A percentile compares a stretch with the other conserved stretches of the same genome.
phyloP scores from a whole-genome alignment of 148 eudicot genomes.

The Chenopodium formosanum region DNA sequence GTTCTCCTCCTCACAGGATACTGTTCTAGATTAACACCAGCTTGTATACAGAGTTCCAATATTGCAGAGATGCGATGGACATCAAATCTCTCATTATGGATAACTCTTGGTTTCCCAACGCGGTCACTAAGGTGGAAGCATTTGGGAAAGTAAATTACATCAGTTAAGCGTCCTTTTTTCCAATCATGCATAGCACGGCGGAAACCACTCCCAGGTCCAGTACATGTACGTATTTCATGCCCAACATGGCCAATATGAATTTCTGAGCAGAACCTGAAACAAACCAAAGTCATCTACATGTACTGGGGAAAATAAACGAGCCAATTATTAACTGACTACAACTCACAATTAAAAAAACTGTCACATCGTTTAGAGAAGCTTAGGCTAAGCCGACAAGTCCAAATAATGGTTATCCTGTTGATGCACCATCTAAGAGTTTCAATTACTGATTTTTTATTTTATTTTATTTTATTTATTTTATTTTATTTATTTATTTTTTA shows the following conservation, averaged over 20 bases:
- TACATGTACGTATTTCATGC: constrained; percentile 65
- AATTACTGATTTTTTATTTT: neutral
- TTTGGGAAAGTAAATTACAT: constrained; percentile 51
- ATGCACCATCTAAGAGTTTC: neutral
- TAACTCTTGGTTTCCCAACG: constrained; percentile 54
- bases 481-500: no score
- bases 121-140: constrained; percentile 64
- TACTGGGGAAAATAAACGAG: neutral
- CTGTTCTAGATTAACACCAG: constrained; percentile 49
- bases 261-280: constrained; percentile 53
- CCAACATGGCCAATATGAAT: constrained; percentile 59
- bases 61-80: constrained; percentile 48
- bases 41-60: constrained; percentile 64
- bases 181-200: constrained; percentile 56
- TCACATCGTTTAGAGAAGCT: neutral
- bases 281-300: neutral
- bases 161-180: constrained; percentile 42
- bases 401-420: neutral
- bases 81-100: constrained; percentile 45
- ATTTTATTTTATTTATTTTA: no score
- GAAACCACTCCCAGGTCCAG: constrained; percentile 52
- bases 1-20: constrained; percentile 55
- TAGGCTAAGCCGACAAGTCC: neutral
- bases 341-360: neutral
- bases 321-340: neutral